A percentile compares a stretch with the other conserved stretches of the same genome.
These are phyloP conservation scores for Daldinia sp. DNA, from an alignment of 2,329 filamentous ascomycete genomes.

Conservation along the genomic window DNA sequence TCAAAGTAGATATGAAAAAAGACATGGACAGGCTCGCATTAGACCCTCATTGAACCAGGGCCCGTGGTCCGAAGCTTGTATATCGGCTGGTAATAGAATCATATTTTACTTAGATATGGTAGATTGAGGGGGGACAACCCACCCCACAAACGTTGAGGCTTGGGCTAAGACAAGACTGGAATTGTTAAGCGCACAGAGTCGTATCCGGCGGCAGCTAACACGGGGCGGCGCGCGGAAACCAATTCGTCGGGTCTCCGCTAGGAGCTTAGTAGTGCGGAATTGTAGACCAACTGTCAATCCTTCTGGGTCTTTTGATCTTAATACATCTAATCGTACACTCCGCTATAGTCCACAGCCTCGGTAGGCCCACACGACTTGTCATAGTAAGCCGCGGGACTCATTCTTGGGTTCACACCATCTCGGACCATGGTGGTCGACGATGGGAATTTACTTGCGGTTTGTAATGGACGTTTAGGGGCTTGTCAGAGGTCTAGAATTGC, in stretches of 20 bases:
- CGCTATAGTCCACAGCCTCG: constrained; percentile 8
- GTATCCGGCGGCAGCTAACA: constrained; percentile 44
- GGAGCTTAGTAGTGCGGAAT: constrained; percentile 22
- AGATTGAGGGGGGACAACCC: constrained; percentile 22
- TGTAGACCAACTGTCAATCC: constrained; percentile 15
- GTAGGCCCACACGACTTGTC: constrained; percentile 1
- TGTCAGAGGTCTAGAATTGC: constrained; percentile 24
- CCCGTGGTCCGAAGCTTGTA: background rate
- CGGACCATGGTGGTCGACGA: background rate
- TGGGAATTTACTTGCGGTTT: background rate
- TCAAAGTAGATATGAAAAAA: background rate
- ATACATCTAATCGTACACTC: background rate
- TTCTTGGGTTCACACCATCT: constrained; percentile 7
- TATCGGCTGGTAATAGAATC: constrained; percentile 4
- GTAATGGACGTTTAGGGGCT: constrained; percentile 11
- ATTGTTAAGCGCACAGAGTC: constrained; percentile 46
- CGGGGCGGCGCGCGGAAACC: constrained; percentile 49
- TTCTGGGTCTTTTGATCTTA: constrained; percentile 12
- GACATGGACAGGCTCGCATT: background rate
- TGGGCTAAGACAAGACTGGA: constrained; percentile 44
- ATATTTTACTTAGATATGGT: constrained; percentile 8
- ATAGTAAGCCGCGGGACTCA: constrained; percentile 11
- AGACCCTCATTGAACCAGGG: constrained; percentile 4
- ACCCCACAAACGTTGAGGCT: constrained; percentile 27
- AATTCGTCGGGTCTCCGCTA: constrained; percentile 42